Base-by-base conservation (phyloP, 2,329 filamentous ascomycete genomes). In the Lithohypha guttulata region DNA sequence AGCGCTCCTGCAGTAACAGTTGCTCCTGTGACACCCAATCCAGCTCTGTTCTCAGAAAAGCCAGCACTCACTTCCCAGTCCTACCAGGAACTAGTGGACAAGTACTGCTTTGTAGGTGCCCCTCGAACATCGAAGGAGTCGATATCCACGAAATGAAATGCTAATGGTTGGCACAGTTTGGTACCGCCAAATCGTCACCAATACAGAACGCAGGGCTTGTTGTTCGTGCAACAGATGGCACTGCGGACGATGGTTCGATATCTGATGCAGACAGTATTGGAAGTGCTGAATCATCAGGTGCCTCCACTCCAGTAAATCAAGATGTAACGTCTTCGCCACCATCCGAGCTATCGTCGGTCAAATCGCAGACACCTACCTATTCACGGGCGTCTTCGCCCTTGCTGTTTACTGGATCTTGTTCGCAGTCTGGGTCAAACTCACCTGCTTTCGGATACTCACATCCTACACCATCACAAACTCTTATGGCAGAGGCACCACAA, bases 31-130 rank as follows among this genome's bases (percentile, higher is more conserved):
- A 63, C 42, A 58, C 53, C 49, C 50, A 64, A 69, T 39, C 75
- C 61, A 55, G 73, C 63, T 67, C 69, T 68, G 51, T 65, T 71
- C 10, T 67, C 70, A 26, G 72, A 74, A 54, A 77, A 80, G 55
- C 78, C 79, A 30, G 70, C 75, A 55, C 79, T 94, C 50, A 76
- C 87, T 44, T 93, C 86, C 48, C 79, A 84, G 44, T 87, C 89
- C 44, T 96, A 98, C 61, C 84, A 93, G 64, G 91, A 98, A 65
- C 75, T 98, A 50, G 82, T 98, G 62, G 87, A 93, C 70, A 95
- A 93, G 70, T 98, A 94, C 72, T 98, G 91, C 73, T 98, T 96
- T 77, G 89, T 95, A 89, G 78, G 89, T 93, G 73, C 73, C 57
- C 62, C 62, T 44, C 39, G 48, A 43, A 51, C 49, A 33, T 50